A percentile compares a stretch with the other conserved stretches of the same genome.
Conservation (phyloP, 345 rosid species). For the Linum trigynum region DNA sequence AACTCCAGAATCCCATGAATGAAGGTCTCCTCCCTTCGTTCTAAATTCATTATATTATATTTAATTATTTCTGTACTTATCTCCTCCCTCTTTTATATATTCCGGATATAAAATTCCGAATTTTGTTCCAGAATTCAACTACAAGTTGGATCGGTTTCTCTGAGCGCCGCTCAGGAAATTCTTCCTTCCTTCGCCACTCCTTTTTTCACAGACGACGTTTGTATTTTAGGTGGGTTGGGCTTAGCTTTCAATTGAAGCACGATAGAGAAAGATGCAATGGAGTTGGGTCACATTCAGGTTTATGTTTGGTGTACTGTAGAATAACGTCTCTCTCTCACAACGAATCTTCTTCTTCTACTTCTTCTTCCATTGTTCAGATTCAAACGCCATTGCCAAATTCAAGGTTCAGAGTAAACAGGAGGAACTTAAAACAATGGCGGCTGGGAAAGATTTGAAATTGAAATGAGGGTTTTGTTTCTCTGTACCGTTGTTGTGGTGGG, state of each 20-base stretch:
- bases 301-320: not conserved
- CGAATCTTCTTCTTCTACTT: not conserved
- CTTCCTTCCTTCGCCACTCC: not conserved
- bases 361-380: not conserved
- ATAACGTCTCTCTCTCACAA: too few species aligned
- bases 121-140: not conserved
- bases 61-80: too few species aligned
- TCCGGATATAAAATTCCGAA: too few species aligned
- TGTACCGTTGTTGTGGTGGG: not conserved
- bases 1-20: too few species aligned
- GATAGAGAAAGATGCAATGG: too few species aligned
- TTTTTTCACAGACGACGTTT: too few species aligned
- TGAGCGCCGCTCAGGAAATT: not conserved
- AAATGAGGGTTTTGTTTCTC: too few species aligned
- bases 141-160: not conserved
- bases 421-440: not conserved
- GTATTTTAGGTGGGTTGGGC: too few species aligned
- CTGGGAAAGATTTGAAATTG: not conserved
- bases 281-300: not conserved
- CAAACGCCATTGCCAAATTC: not conserved
- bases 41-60: too few species aligned
- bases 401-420: too few species aligned
- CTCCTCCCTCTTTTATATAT: not conserved
- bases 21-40: too few species aligned
- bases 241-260: not conserved